These are phyloP conservation scores for Fusarium annulatum DNA, from an alignment of 2,329 filamentous ascomycete species.

Conservation along the genomic window DNA sequence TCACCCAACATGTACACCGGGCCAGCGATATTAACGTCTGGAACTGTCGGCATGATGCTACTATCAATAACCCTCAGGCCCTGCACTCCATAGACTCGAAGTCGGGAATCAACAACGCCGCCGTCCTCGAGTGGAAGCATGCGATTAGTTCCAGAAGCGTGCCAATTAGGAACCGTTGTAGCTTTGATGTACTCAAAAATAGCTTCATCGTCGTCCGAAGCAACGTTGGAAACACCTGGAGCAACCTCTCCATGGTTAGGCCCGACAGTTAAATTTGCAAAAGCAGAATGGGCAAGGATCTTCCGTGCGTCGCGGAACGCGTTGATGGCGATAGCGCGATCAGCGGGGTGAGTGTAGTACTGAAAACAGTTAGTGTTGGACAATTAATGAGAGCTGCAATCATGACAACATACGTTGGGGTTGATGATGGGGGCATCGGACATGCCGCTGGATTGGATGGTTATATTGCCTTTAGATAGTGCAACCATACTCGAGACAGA, in stretches of 20 bases:
- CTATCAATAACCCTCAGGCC: conserved; percentile 29
- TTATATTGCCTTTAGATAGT: conserved; percentile 1
- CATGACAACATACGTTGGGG: background rate
- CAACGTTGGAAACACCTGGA: background rate
- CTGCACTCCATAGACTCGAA: conserved; percentile 30
- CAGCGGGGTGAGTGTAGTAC: conserved; percentile 9
- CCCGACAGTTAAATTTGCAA: background rate
- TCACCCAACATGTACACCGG: conserved; percentile 70
- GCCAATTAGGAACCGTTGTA: conserved; percentile 12
- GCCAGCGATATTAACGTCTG: conserved; percentile 68
- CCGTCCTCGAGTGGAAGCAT: conserved; percentile 12
- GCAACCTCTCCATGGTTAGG: conserved; percentile 4
- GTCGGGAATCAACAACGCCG: conserved; percentile 37
- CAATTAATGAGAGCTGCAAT: fast-evolving
- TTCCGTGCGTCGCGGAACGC: conserved; percentile 14
- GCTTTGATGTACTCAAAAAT: conserved; percentile 20
- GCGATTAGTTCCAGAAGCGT: conserved; percentile 13
- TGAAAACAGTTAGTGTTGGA: background rate
- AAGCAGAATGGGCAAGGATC: conserved; percentile 8
- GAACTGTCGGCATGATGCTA: conserved; percentile 62
- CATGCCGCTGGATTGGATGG: conserved; percentile 4
- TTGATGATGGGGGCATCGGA: conserved; percentile 10
- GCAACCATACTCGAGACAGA: conserved; percentile 17
- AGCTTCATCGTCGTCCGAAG: background rate
- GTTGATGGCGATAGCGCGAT: conserved; percentile 9